Base-by-base conservation (phyloP, 1,284 basidiomycete species). In the Apiotrichum veenhuisii region DNA sequence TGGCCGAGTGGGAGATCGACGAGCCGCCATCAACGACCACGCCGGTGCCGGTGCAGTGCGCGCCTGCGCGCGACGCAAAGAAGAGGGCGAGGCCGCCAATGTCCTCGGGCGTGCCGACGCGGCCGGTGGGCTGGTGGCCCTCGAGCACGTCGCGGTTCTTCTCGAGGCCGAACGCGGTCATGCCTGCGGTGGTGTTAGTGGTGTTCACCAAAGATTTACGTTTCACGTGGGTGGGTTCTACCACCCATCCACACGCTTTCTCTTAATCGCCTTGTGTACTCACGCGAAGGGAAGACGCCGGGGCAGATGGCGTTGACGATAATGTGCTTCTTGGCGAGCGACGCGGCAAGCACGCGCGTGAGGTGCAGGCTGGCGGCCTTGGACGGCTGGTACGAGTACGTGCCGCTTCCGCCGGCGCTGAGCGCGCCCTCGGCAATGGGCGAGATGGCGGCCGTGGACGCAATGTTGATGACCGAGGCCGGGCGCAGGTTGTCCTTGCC, bases 61-160 rank as follows among this genome's bases (percentile, higher is more conserved):
- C 59, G 25, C 70, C 71, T 0, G 66, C 70, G 8, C 61, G 57
- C 18, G 60, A 62, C 0, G 62, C 66, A 8, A 70, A 57, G 59
- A 71, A 58, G 23, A 73, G 20, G 22, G 66, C 64, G 12, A 68
- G 66, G 12, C 68, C 70, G 20, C 64, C 70, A 42, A 73, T 73
- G 62, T 73, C 71, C 56, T 67, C 65, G 34, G 64, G 64, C 18
- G 60, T 41, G 25, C 71, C 71, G 11, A 64, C 65, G 17, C 71
- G 66, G n/a, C 68, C 70, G 59, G 61, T 62, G 37, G 64, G 62
- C 47, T 62, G 58, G 51, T 25, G n/a, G 41, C 44, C 30, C 48
- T 54, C 54, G 51, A 62, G 60, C 15, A 49, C 26, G 41, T 68
- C 64, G 50, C 61, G 59, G 33, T 58, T 55, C 46, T 57, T 54